Conservation (phyloP, 805 yeast genomes). For the Debaryomyces tyrocola region DNA sequence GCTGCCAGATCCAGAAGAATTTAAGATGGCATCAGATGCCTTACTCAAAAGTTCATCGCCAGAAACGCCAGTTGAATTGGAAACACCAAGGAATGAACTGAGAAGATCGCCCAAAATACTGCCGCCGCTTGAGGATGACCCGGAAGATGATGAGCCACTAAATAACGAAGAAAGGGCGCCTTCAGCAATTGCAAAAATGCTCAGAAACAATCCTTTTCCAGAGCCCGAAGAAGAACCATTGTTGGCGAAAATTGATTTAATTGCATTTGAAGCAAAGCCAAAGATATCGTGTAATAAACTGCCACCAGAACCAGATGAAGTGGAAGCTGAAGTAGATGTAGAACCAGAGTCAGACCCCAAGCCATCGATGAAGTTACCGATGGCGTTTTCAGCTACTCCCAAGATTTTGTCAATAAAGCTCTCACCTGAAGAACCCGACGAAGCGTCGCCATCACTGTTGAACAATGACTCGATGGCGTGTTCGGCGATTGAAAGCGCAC, state of each 20-base stretch:
- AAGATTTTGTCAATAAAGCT: constrained; percentile 1
- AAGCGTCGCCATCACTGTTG: neutral
- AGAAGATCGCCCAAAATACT: constrained; percentile 12
- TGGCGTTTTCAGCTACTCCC: neutral
- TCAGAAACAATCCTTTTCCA: constrained; percentile 6
- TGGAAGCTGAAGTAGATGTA: neutral
- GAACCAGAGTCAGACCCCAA: neutral
- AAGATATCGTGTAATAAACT: constrained; percentile 3
- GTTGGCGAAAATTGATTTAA: neutral
- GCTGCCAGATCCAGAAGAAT: neutral
- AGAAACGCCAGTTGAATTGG: constrained; percentile 3
- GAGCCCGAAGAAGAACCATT: constrained; percentile 5
- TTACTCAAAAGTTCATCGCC: neutral
- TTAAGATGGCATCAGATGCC: neutral
- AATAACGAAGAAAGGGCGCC: constrained; percentile 8
- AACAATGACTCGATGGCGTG: constrained; percentile 1
- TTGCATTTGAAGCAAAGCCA: constrained; percentile 1
- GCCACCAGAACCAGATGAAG: constrained; percentile 1
- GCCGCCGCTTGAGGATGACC: constrained; percentile 3
- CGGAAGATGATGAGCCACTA: constrained; percentile 6
- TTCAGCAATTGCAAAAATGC: constrained; percentile 12
- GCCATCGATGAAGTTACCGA: neutral
- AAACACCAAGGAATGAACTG: constrained; percentile 14
- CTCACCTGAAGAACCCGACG: constrained; percentile 1
- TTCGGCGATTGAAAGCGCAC: neutral